Base-by-base conservation (phyloP, 2,329 filamentous ascomycete species). In the Grosmannia serpens region DNA sequence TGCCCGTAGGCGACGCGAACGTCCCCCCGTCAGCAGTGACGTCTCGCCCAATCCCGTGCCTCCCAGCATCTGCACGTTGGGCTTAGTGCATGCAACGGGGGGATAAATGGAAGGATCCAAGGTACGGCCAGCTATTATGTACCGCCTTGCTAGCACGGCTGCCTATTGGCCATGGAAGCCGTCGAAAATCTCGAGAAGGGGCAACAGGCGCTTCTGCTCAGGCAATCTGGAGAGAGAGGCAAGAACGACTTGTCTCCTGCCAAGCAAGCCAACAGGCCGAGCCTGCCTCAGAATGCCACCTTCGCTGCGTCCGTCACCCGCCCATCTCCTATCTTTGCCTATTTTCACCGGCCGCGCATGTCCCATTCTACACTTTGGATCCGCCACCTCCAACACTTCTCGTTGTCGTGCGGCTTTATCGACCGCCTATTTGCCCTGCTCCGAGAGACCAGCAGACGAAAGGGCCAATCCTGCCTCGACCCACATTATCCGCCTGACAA, bases 61-160 rank as follows among this genome's bases (percentile, higher is more conserved):
- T 60, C 60, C 58, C 58, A 62, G 57, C 58, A 58, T 33, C 60
- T 62, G 60, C 60, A 58, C 51, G 44, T 53, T 50, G 41, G 13
- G 29, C 29, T 38, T 62, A 59, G 60, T 53, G 59, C 60, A 55
- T 60, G 60, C 60, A 56, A 58, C 58, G 53, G 38, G 41, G 31
- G 29, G 38, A 17, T 24, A 22, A 31, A 15, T 24, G 44, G n/a
- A 47, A 47, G 44, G 44, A 47, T 5, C n/a, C 44, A 47, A 47
- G 44, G n/a, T 24, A 26, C 41, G 17, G 41, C 41, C 33, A 35
- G 33, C 35, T 38, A 38, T 15, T n/a, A n/a, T n/a, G n/a, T n/a
- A n/a, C n/a, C n/a, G n/a, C 35, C 17, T 17, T 17, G 35, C 35
- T 9, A 24, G 44, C 22, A 24, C 44, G 44, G n/a, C 49, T 51